Conservation (phyloP, 495 filamentous ascomycete species). For the Talaromyces ruber region DNA sequence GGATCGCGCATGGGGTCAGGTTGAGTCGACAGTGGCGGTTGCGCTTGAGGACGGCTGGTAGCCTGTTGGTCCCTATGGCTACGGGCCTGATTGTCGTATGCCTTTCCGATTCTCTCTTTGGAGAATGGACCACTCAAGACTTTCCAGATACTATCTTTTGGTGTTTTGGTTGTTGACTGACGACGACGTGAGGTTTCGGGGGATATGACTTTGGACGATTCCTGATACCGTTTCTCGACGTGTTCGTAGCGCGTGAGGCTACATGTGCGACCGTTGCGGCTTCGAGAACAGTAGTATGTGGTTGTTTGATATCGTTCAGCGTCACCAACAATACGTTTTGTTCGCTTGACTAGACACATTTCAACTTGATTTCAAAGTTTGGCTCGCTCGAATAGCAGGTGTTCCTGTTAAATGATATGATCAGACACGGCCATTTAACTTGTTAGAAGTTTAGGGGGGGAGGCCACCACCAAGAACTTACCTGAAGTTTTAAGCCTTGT, state of each 20-base stretch:
- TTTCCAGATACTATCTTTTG: background rate
- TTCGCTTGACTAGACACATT: constrained; percentile 1
- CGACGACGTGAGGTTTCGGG: constrained; percentile 8
- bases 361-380: background rate
- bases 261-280: background rate
- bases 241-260: background rate
- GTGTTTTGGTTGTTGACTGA: constrained; percentile 8
- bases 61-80: background rate
- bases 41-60: background rate
- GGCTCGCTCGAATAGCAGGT: background rate
- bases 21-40: background rate
- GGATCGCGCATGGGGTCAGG: background rate
- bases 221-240: background rate
- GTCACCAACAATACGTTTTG: background rate
- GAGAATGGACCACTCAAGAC: background rate
- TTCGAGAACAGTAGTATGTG: background rate
- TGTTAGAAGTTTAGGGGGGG: background rate
- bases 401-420: background rate
- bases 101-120: background rate
- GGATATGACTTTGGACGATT: background rate
- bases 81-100: background rate
- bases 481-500: background rate
- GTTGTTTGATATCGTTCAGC: background rate
- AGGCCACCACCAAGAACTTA: background rate
- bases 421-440: background rate